Percentiles rank a stretch among this genome's conserved stretches.
Evolutionary conservation across 306 rosid genomes (phyloP).

Genomic region (Vigna hirtella): DNA sequence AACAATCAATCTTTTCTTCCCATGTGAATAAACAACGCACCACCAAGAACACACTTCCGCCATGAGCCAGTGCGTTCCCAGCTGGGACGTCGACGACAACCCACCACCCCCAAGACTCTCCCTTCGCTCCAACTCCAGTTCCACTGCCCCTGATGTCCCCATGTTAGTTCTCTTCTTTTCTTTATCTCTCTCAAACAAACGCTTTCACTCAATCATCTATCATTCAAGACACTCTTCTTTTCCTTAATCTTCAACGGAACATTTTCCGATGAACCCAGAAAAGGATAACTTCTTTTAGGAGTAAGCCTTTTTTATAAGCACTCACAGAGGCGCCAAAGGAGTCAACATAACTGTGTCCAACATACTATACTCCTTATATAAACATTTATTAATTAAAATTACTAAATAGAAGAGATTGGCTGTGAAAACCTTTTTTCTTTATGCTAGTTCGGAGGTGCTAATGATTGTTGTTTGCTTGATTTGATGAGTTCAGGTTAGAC

Average conservation of each 20-base stretch:
- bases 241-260: no score
- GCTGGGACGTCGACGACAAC: slow-evolving; percentile 73
- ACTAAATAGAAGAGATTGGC: neutral
- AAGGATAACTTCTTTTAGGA: no score
- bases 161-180: slow-evolving; percentile 43
- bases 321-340: no score
- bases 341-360: no score
- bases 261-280: no score
- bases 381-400: no score
- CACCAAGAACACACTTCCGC: neutral
- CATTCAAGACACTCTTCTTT: no score
- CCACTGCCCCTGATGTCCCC: slow-evolving; percentile 62
- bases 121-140: slow-evolving; percentile 60
- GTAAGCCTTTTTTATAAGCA: no score
- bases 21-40: neutral
- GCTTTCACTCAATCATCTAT: no score
- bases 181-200: neutral
- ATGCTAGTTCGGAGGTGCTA: neutral
- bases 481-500: slow-evolving; percentile 60
- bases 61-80: slow-evolving; percentile 90
- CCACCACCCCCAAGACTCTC: slow-evolving; percentile 46
- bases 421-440: neutral
- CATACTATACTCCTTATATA: no score
- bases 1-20: neutral
- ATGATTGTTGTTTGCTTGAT: neutral